Base-by-base conservation (phyloP, 2,329 filamentous ascomycete species). In the Corynespora cassiicola region DNA sequence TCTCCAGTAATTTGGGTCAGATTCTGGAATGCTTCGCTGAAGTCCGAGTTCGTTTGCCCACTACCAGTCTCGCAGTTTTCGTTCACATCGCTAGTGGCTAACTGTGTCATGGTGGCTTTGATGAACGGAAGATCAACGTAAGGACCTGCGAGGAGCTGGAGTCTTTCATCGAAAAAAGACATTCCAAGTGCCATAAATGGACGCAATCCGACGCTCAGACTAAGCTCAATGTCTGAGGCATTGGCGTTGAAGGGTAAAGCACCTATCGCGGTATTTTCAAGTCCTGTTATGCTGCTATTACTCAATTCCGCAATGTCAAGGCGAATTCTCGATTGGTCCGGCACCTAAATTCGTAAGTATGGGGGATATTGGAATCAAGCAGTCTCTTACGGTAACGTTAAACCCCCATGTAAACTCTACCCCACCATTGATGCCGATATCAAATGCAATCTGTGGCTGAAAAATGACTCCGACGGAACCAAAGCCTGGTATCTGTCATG, bases 241-340 rank as follows among this genome's bases (percentile, higher is more conserved):
- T 42, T 42, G n/a, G 39, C 23, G 12, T 38, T 32, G 33, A 42
- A 42, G 7, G 32, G 33, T 5, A 37, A 23, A 3, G 34, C 14
- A 6, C 16, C 19, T n/a, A 42, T 21, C 5, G 15, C 38, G 8
- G 29, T 38, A 11, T 26, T 14, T 20, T 42, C 23, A 14, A 38
- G 33, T 14, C 39, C 39, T 4, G 33, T 38, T 6, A 33, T n/a
- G 5, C 10, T 10, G 19, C 33, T 37, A 6, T 38, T 16, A 14
- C 30, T 37, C 28, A 42, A 42, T 11, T 32, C 9, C 4, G 27
- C 39, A 20, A 42, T 15, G 23, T 42, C 39, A 7, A 42, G 33
- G 12, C 33, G 39, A n/a, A 42, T 32, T n/a, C n/a, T 38, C 9
- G 39, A 42, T 28, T 36, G 23, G 22, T 38, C 34, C n/a, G 39